phyloP scores from a whole-genome alignment of 331 rosid species.

The Pyracantha coccinea region DNA sequence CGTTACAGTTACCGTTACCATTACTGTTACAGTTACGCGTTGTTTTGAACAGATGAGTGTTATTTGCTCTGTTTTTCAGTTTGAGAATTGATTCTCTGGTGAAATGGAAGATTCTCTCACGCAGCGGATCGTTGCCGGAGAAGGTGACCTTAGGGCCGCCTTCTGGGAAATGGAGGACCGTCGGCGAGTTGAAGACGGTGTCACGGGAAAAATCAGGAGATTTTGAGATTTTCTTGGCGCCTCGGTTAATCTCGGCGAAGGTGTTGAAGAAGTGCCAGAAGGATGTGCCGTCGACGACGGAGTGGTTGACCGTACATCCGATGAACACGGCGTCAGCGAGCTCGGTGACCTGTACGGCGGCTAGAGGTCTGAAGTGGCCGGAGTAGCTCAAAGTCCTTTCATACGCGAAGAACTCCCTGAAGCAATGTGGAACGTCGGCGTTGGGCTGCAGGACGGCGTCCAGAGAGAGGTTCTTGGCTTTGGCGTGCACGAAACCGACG shows the following conservation, averaged over 20 bases:
- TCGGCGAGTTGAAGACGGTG: conserved; percentile 52
- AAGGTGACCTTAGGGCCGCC: conserved; percentile 75
- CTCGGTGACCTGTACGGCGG: conserved; percentile 55
- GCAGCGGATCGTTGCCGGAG: conserved; percentile 46
- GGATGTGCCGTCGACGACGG: conserved; percentile 62
- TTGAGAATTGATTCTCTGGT: conserved; percentile 53
- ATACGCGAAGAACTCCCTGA: conserved; percentile 65
- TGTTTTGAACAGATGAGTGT: background rate
- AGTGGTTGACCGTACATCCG: conserved; percentile 55
- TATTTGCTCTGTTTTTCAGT: conserved; percentile 52
- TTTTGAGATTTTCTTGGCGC: conserved; percentile 34
- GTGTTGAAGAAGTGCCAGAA: conserved; percentile 76
- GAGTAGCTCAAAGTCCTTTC: conserved; percentile 52
- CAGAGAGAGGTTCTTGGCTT: conserved; percentile 44
- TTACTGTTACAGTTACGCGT: background rate
- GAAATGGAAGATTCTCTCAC: conserved; percentile 77
- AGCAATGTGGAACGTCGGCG: conserved; percentile 45
- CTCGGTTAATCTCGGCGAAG: conserved; percentile 55
- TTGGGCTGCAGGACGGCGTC: conserved; percentile 16
- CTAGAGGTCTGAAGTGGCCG: conserved; percentile 44
- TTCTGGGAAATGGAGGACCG: conserved; percentile 46
- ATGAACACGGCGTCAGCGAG: conserved; percentile 49
- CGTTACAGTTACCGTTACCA: conserved; percentile 3
- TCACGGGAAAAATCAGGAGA: conserved; percentile 54
- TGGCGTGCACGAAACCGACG: conserved; percentile 55